Conservation (phyloP, 495 filamentous ascomycete species). For the Penicillium samsonianum region DNA sequence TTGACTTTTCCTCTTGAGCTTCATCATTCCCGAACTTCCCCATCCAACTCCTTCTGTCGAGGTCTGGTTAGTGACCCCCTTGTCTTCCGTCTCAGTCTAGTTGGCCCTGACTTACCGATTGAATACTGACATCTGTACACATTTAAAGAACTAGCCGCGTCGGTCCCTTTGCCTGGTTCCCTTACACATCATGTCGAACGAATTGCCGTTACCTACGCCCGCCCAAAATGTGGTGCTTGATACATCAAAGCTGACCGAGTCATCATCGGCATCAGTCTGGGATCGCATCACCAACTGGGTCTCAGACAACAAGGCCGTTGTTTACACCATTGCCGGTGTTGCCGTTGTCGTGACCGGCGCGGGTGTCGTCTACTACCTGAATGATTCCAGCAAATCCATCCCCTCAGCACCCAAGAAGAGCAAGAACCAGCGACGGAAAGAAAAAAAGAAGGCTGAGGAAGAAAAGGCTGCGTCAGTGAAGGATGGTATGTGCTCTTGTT, state of each 20-base stretch:
- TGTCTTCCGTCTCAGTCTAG: constrained; percentile 7
- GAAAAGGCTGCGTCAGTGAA: constrained; percentile 53
- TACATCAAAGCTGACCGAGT: constrained; percentile 49
- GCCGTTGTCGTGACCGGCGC: constrained; percentile 88
- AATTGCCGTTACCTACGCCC: constrained; percentile 42
- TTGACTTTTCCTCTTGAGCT: constrained; percentile 41
- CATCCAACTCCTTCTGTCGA: constrained; percentile 30
- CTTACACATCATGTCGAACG: constrained; percentile 44
- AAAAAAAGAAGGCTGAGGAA: constrained; percentile 70
- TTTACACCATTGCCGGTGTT: constrained; percentile 93
- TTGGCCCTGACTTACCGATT: not conserved
- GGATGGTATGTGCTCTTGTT: constrained; percentile 39
- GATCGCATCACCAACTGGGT: constrained; percentile 89
- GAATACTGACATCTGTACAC: constrained; percentile 6
- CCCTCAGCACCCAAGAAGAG: constrained; percentile 51
- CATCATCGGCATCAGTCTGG: constrained; percentile 72
- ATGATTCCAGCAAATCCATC: constrained; percentile 42
- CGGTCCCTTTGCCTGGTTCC: constrained; percentile 26
- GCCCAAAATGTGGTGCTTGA: constrained; percentile 50
- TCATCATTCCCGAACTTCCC: constrained; percentile 36
- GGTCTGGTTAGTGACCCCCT: constrained; percentile 22
- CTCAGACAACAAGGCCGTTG: constrained; percentile 89
- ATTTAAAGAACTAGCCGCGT: constrained; percentile 24
- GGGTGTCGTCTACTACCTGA: constrained; percentile 87
- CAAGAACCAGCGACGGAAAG: constrained; percentile 62